phyloP scores from a whole-genome alignment of 2,329 filamentous ascomycete species.

The Phyllosticta citriasiana region DNA sequence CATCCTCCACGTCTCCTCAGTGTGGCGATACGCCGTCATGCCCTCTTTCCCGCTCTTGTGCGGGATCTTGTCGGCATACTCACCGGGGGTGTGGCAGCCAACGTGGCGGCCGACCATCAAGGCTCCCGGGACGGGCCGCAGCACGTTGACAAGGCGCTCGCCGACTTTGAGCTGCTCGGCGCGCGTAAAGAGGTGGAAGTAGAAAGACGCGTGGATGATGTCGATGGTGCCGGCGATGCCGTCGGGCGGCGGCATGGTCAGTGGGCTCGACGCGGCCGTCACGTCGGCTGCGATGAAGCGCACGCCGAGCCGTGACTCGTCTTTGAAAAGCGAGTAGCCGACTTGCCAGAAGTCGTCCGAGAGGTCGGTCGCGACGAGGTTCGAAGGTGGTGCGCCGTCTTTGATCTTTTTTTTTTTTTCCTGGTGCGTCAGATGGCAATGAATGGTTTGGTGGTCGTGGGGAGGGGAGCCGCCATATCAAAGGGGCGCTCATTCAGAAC shows the following conservation, averaged over 20 bases:
- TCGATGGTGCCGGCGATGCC: slow-evolving; percentile 23
- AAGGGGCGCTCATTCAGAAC: too few species aligned
- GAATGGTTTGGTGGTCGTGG: background rate
- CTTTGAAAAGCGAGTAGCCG: slow-evolving; percentile 35
- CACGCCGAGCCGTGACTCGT: slow-evolving; percentile 29
- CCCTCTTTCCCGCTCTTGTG: background rate
- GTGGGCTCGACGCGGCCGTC: background rate
- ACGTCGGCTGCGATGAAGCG: slow-evolving; percentile 45
- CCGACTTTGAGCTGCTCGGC: slow-evolving; percentile 23
- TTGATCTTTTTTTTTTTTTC: background rate
- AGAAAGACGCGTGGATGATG: slow-evolving; percentile 31
- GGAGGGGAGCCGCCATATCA: background rate
- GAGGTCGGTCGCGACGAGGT: slow-evolving; percentile 32
- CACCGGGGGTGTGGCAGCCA: slow-evolving; percentile 22
- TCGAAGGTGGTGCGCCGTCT: slow-evolving; percentile 30
- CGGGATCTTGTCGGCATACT: background rate
- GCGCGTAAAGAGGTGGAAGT: slow-evolving; percentile 34
- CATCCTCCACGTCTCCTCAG: slow-evolving; percentile 22
- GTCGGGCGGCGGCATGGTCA: slow-evolving; percentile 12
- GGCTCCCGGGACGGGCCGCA: slow-evolving; percentile 31
- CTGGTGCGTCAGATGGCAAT: background rate
- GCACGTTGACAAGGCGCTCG: slow-evolving; percentile 23
- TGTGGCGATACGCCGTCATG: slow-evolving; percentile 20
- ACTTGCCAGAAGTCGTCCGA: slow-evolving; percentile 39
- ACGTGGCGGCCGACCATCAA: slow-evolving; percentile 46